These are phyloP conservation scores for Phanerochaete carnosa DNA, from an alignment of 768 basidiomycete species.

Conservation along the genomic window DNA sequence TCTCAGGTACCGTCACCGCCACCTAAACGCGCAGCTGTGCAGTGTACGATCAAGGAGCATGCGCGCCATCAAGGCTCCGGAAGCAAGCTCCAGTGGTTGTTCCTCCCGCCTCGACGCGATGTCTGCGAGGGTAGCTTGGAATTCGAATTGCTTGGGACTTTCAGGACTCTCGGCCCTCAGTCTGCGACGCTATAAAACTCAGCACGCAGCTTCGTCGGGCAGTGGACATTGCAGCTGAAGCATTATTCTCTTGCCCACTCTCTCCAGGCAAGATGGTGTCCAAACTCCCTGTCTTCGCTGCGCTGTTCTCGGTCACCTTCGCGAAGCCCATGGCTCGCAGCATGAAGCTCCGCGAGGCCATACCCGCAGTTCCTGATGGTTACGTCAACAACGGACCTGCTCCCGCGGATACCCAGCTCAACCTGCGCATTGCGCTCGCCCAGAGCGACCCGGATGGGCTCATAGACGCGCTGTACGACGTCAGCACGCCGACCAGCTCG, in stretches of 20 bases:
- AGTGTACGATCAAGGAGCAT: too few relatives aligned
- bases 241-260: not conserved
- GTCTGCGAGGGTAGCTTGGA: too few relatives aligned
- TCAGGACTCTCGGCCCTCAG: not conserved
- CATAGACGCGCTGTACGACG: conserved; percentile 21
- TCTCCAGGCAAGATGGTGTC: conserved; percentile 10
- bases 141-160: not conserved
- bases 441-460: conserved; percentile 24
- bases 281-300: conserved; percentile 3
- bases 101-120: too few relatives aligned
- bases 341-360: conserved; percentile 16
- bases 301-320: conserved; percentile 7
- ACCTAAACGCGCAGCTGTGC: too few relatives aligned
- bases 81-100: too few relatives aligned
- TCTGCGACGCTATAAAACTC: not conserved
- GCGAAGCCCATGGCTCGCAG: conserved; percentile 5
- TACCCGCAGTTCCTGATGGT: conserved; percentile 8
- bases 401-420: conserved; percentile 18
- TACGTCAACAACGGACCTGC: conserved; percentile 16
- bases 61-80: too few relatives aligned
- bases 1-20: too few relatives aligned
- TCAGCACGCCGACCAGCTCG: conserved; percentile 19
- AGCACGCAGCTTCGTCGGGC: not conserved
- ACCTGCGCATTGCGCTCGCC: conserved; percentile 25
- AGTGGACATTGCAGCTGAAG: not conserved